Evolutionary conservation across 345 rosid species (phyloP), one percentile per base, ranked within the genome.

Genomic region (Combretum micranthum): DNA sequence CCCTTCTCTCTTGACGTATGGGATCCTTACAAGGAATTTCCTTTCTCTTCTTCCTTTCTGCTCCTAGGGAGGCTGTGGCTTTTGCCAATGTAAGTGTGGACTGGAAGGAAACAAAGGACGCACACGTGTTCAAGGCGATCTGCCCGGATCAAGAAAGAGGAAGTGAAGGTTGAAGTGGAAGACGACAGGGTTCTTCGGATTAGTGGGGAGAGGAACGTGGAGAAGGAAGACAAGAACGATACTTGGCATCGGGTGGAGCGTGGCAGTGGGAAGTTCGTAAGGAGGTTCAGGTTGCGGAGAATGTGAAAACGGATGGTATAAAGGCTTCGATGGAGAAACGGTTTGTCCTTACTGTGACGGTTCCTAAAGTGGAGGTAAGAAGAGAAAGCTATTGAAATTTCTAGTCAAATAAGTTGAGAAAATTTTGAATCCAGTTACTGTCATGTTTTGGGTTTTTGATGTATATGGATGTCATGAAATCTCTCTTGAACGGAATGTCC

Each of bases 201-300:
- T 2, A 51, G 58, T 42, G 69, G 63, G 21, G 47, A 57, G 53
- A 65, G 63, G 53, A 43, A 44, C 1, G 13, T 50, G 2, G 69
- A 65, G 58, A 57, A 45, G 63, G 69, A 65, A n/a, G 69, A 58
- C 26, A 65, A 65, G 59, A 65, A 52, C 15, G 54, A 65, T 11
- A 58, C 58, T 2, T 65, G 69, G 69, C 69, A 59, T 15, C 52
- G 64, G 10, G 58, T 59, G 52, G 63, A 65, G 53, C 63, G 69
- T 4, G 57, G 69, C 52, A 50, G 62, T 15, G 63, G 63, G 0
- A 57, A 44, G 22, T 65, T 65, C 52, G 37, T 54, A 0, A 65
- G 69, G 63, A 49, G 62, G n/a, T 64, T 64, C 50, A 14, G 52
- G 45, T 3, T 57, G 20, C 58, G 0, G 69, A 57, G 47, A 52